phyloP scores from a whole-genome alignment of 805 yeast species.

The Metschnikowia baotianmanensis region DNA sequence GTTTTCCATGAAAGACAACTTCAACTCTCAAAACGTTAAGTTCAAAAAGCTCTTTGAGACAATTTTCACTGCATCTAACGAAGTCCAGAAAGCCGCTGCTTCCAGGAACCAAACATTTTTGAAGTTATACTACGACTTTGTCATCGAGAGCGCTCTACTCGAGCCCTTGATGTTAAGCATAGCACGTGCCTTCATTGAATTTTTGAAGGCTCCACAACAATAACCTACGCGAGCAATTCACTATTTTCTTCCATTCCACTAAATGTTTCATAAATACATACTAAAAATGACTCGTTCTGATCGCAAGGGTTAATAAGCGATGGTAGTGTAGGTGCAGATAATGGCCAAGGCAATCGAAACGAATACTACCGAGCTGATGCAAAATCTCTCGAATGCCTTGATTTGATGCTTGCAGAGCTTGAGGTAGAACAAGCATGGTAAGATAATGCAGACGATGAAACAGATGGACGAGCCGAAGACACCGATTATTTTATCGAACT shows the following conservation, averaged over 20 bases:
- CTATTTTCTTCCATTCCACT: too few relatives aligned
- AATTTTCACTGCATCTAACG: constrained; percentile 16
- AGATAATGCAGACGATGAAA: constrained; percentile 71
- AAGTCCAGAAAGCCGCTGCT: constrained; percentile 11
- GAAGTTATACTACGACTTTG: constrained; percentile 41
- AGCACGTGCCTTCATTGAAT: constrained; percentile 25
- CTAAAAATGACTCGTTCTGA: neutral
- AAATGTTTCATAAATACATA: neutral
- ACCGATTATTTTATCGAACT: constrained; percentile 79
- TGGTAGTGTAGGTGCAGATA: constrained; percentile 21
- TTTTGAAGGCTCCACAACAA: constrained; percentile 1
- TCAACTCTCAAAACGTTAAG: constrained; percentile 36
- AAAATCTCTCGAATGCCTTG: constrained; percentile 15
- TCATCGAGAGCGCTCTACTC: constrained; percentile 26
- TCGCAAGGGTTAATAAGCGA: constrained; percentile 8
- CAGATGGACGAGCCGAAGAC: constrained; percentile 80
- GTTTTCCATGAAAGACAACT: constrained; percentile 37
- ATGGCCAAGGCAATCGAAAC: constrained; percentile 18
- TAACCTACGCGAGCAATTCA: neutral
- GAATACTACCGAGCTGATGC: constrained; percentile 11
- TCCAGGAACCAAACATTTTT: constrained; percentile 17
- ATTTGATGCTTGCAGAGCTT: constrained; percentile 22
- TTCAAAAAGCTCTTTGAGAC: constrained; percentile 37
- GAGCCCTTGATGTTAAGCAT: constrained; percentile 32
- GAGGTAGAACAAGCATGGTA: constrained; percentile 70